Evolutionary conservation across 345 rosid genomes (phyloP).

Genomic region (Diplotaxis tenuifolia): DNA sequence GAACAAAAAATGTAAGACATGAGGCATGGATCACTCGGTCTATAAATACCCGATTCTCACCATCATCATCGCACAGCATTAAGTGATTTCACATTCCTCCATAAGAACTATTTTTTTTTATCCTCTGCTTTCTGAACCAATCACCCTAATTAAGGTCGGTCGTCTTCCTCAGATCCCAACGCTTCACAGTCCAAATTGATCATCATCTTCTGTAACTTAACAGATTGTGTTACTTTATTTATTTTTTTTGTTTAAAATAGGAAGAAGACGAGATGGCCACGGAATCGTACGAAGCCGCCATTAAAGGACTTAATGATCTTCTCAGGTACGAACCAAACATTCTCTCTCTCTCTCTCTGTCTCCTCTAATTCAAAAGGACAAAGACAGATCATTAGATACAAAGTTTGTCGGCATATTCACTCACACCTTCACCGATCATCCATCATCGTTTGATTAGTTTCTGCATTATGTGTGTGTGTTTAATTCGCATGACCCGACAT

Average conservation of each 20-base stretch:
- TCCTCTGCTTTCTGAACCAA: conserved; percentile 8
- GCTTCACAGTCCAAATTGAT: background rate
- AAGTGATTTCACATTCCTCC: conserved; percentile 25
- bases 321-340: conserved; percentile 56
- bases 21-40: background rate
- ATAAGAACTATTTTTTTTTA: background rate
- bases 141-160: background rate
- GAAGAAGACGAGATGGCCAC: conserved; percentile 56
- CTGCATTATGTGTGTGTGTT: background rate
- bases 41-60: conserved; percentile 25
- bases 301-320: conserved; percentile 70
- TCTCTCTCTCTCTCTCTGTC: background rate
- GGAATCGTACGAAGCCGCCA: conserved; percentile 66
- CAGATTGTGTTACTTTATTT: background rate
- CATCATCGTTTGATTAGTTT: background rate
- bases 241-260: background rate
- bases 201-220: background rate
- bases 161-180: background rate
- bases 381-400: background rate
- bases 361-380: conserved; percentile 8
- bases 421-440: background rate
- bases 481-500: background rate
- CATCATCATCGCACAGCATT: background rate
- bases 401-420: conserved; percentile 4
- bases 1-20: background rate